Conservation (phyloP, 228 moss, liverwort and hornwort species). For the Sphagnum fallax region DNA sequence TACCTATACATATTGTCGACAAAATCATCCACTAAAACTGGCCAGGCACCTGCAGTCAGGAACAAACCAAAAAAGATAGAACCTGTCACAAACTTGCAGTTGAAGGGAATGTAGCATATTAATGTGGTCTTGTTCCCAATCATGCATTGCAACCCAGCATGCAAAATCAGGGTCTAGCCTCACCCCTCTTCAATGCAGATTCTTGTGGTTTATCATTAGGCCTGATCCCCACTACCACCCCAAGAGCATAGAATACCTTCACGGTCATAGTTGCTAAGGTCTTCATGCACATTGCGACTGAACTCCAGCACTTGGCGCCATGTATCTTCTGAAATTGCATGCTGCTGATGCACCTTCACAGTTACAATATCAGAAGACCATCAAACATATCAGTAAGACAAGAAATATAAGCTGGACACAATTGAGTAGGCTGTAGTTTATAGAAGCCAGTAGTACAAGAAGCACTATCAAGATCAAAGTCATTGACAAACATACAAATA, state of each 20-base stretch:
- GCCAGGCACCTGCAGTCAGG: constrained; percentile 85
- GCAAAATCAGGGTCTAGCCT: too few relatives aligned
- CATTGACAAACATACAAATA: not conserved
- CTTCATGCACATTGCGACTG: constrained; percentile 96
- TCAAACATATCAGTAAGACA: not conserved
- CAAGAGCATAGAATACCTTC: constrained; percentile 45
- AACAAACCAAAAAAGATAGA: not conserved
- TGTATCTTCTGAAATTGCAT: constrained; percentile 96
- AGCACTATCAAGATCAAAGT: too few relatives aligned
- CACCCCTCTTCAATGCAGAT: too few relatives aligned
- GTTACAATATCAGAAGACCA: not conserved
- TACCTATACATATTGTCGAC: constrained; percentile 99
- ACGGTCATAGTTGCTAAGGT: constrained; percentile 97
- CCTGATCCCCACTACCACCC: not conserved
- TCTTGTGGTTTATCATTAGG: too few relatives aligned
- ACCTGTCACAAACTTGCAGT: not conserved
- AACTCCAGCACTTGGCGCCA: constrained; percentile 99
- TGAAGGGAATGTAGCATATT: too few relatives aligned
- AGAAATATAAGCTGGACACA: not conserved
- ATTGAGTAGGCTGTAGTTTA: too few relatives aligned
- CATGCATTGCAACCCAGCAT: too few relatives aligned
- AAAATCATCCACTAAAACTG: constrained; percentile 96
- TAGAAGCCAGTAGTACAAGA: too few relatives aligned
- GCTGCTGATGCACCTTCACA: constrained; percentile 75
- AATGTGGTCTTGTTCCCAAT: too few relatives aligned